Evolutionary conservation across 495 filamentous ascomycete species (phyloP).

Genomic region (Parathielavia appendiculata): DNA sequence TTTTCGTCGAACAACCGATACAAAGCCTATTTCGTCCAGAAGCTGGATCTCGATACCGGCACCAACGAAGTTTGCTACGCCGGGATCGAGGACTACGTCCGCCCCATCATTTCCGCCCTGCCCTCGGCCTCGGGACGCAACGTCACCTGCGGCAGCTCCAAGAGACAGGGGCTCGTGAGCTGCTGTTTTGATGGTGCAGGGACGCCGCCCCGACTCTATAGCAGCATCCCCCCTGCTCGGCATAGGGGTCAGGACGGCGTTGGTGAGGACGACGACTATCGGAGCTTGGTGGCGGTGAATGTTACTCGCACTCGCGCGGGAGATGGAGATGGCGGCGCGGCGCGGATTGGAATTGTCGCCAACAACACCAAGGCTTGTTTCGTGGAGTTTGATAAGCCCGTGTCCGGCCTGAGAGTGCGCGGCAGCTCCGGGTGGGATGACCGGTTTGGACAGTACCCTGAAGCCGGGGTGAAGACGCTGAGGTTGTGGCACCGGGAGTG

Average conservation of each 20-base stretch:
- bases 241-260: constrained; percentile 40
- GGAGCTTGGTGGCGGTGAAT: constrained; percentile 25
- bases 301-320: constrained; percentile 17
- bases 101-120: constrained; percentile 57
- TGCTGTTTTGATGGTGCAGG: constrained; percentile 63
- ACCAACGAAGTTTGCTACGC: constrained; percentile 62
- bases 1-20: constrained; percentile 74
- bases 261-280: constrained; percentile 33
- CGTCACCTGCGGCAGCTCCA: constrained; percentile 41
- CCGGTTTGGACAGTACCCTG: constrained; percentile 67
- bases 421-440: constrained; percentile 49
- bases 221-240: constrained; percentile 5
- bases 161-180: constrained; percentile 44
- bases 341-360: constrained; percentile 25
- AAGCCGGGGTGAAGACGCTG: constrained; percentile 36
- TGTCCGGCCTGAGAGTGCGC: constrained; percentile 27
- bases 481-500: constrained; percentile 59
- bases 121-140: constrained; percentile 64
- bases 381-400: constrained; percentile 28
- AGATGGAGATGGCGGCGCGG: constrained; percentile 12
- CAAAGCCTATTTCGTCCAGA: constrained; percentile 83
- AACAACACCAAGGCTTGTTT: constrained; percentile 35
- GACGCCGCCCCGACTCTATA: neutral
- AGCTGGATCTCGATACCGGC: constrained; percentile 69
- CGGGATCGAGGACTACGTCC: constrained; percentile 67